phyloP scores from a whole-genome alignment of 2,329 filamentous ascomycete genomes.

The Hypomyces rosellus region DNA sequence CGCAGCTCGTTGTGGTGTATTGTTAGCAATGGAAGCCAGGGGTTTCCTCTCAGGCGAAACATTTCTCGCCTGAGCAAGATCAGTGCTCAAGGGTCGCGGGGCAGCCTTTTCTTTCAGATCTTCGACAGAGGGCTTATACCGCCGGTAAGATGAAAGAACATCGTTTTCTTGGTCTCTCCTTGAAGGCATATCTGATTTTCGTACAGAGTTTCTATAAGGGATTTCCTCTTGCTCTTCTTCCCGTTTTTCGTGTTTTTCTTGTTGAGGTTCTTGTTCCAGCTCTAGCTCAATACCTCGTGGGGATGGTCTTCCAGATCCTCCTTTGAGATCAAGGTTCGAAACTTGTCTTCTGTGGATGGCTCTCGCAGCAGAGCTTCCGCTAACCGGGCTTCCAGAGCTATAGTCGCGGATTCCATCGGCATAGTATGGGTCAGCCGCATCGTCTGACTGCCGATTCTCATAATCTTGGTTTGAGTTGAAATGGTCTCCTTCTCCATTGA shows the following conservation, averaged over 20 bases:
- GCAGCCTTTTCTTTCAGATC: constrained; percentile 51
- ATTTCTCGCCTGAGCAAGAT: constrained; percentile 29
- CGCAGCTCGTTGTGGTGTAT: constrained; percentile 72
- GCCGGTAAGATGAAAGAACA: constrained; percentile 61
- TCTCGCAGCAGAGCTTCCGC: constrained; percentile 39
- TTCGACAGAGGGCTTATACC: constrained; percentile 49
- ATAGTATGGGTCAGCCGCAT: constrained; percentile 37
- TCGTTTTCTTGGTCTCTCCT: constrained; percentile 81
- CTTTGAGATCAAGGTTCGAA: constrained; percentile 31
- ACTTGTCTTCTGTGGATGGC: constrained; percentile 35
- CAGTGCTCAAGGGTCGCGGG: constrained; percentile 42
- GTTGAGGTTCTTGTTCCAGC: constrained; percentile 25
- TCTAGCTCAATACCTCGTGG: constrained; percentile 18
- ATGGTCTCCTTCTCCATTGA: constrained; percentile 35
- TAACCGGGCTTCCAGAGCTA: constrained; percentile 54
- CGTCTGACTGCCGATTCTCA: constrained; percentile 34
- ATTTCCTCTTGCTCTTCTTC: constrained; percentile 34
- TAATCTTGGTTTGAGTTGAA: constrained; percentile 35
- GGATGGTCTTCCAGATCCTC: constrained; percentile 25
- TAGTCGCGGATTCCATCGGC: constrained; percentile 39
- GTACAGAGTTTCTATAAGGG: constrained; percentile 38
- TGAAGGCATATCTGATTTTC: constrained; percentile 52
- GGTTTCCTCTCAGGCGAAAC: constrained; percentile 51
- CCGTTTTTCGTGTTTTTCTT: constrained; percentile 20
- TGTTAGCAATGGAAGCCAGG: constrained; percentile 48